Evolutionary conservation across 2,329 filamentous ascomycete species (phyloP).

Genomic region (Colletotrichum spaethianum): DNA sequence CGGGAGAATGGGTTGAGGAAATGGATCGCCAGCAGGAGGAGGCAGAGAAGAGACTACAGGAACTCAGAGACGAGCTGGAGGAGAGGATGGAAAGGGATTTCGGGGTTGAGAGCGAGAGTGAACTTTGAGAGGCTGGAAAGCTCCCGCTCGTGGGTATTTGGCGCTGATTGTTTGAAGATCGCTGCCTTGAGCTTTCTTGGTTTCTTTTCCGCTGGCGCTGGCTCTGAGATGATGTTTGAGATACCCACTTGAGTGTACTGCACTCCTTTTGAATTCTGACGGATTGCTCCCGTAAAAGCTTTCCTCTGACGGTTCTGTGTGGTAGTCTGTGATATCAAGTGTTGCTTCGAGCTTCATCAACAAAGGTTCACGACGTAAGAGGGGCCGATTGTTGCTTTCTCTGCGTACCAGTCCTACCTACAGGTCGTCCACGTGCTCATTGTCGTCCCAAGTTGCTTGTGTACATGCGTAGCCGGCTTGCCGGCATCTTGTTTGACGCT

Average conservation of each 20-base stretch:
- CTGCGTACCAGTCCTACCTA: not conserved
- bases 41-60: not conserved
- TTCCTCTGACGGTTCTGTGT: not conserved
- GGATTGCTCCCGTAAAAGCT: not conserved
- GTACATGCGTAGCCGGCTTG: not conserved
- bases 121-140: not conserved
- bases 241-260: not conserved
- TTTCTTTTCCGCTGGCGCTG: not conserved
- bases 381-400: too few relatives aligned
- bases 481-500: not conserved
- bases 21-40: not conserved
- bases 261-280: not conserved
- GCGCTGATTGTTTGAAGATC: not conserved
- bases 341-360: not conserved
- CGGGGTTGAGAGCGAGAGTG: not conserved
- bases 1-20: not conserved
- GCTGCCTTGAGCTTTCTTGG: not conserved
- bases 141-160: not conserved
- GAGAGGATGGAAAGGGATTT: too few relatives aligned
- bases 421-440: not conserved
- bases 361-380: not conserved
- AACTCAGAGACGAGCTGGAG: not conserved
- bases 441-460: not conserved
- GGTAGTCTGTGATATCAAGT: not conserved
- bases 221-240: not conserved